A percentile compares a stretch with the other conserved stretches of the same genome.
Evolutionary conservation across 2,329 filamentous ascomycete genomes (phyloP).

Genomic region (Ophiostoma tasmaniense): DNA sequence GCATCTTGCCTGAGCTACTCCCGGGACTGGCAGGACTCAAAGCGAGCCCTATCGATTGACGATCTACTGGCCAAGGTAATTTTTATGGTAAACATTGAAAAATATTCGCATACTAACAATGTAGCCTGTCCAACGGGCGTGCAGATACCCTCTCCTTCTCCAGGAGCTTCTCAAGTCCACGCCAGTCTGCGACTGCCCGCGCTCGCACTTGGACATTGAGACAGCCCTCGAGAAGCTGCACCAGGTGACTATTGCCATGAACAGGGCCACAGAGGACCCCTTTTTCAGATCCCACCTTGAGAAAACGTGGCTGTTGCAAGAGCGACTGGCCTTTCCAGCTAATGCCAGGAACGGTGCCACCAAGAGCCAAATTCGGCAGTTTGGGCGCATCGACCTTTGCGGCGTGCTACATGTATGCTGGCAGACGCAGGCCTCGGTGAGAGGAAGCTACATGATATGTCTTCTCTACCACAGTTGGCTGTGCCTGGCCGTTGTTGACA

Average conservation of each 20-base stretch:
- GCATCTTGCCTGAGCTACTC: constrained; percentile 65
- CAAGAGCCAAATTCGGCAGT: constrained; percentile 61
- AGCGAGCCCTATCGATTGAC: constrained; percentile 70
- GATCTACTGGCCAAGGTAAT: constrained; percentile 83
- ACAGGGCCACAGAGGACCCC: constrained; percentile 72
- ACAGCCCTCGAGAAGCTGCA: constrained; percentile 63
- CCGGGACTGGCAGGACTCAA: constrained; percentile 54
- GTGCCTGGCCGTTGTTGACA: constrained; percentile 61
- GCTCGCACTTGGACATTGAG: constrained; percentile 71
- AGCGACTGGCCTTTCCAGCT: constrained; percentile 64
- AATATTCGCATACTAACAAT: not conserved
- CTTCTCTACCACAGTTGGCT: constrained; percentile 75
- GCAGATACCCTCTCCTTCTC: constrained; percentile 83
- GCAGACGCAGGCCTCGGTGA: constrained; percentile 58
- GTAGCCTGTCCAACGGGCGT: constrained; percentile 84
- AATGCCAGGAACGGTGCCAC: constrained; percentile 44
- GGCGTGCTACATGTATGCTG: constrained; percentile 79
- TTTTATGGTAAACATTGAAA: not conserved
- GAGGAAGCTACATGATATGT: constrained; percentile 76
- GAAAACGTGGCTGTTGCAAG: constrained; percentile 77
- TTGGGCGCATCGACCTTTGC: constrained; percentile 74
- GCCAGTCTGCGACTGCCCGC: constrained; percentile 75
- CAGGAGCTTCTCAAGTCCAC: constrained; percentile 75
- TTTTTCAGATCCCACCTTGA: constrained; percentile 61
- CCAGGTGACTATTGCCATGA: constrained; percentile 70